phyloP scores from a whole-genome alignment of 1,284 basidiomycete species.

The Polyporus tsugae region DNA sequence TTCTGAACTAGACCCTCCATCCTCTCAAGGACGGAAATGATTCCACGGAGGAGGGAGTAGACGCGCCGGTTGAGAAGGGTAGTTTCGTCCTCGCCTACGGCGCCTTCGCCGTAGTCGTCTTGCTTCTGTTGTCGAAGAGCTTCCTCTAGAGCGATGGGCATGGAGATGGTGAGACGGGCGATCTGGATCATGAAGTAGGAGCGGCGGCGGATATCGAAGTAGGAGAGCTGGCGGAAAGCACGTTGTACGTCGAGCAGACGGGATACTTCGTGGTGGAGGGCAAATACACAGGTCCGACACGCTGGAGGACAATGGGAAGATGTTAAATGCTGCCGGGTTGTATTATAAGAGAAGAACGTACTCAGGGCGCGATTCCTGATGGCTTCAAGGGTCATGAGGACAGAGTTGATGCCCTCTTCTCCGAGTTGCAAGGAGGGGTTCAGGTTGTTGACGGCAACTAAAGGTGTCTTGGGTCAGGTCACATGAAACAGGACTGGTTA shows the following conservation, averaged over 20 bases:
- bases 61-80: constrained; percentile 64
- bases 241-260: constrained; percentile 83
- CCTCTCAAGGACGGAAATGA: constrained; percentile 67
- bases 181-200: constrained; percentile 80
- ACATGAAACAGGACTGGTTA: not conserved
- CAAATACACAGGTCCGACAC: constrained; percentile 80
- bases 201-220: constrained; percentile 82
- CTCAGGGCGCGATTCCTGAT: constrained; percentile 75
- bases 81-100: constrained; percentile 28
- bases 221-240: constrained; percentile 77
- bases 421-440: constrained; percentile 74
- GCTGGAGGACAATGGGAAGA: constrained; percentile 48
- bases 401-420: constrained; percentile 75
- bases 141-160: constrained; percentile 80
- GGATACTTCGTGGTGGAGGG: constrained; percentile 76
- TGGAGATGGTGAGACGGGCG: constrained; percentile 79
- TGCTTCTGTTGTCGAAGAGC: constrained; percentile 57
- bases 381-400: constrained; percentile 66
- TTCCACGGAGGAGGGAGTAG: constrained; percentile 62
- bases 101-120: constrained; percentile 31
- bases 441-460: constrained; percentile 77
- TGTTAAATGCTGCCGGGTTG: constrained; percentile 6
- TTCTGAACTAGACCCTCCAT: constrained; percentile 65
- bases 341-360: constrained; percentile 44
- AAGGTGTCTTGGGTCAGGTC: not conserved